phyloP scores from a whole-genome alignment of 371 early-diverging fungal genomes.

The Nosema muscidifuracis region DNA sequence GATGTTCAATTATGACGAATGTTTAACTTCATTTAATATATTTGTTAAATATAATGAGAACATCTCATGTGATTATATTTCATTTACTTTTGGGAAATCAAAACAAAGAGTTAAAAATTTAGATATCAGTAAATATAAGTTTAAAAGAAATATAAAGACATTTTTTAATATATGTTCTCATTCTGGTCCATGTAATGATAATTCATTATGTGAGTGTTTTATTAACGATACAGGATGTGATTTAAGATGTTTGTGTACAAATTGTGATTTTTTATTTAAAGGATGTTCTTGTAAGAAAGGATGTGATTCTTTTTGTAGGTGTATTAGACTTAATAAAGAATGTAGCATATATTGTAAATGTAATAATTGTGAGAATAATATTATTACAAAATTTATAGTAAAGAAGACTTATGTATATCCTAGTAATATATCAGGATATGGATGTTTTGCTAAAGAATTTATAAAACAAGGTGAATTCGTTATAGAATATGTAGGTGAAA shows the following conservation, averaged over 20 bases:
- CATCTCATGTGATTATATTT: constrained; percentile 3
- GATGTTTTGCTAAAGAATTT: constrained; percentile 66
- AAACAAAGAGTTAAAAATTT: too few relatives aligned
- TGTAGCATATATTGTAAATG: constrained; percentile 37
- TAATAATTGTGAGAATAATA: constrained; percentile 20
- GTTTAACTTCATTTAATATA: constrained; percentile 6
- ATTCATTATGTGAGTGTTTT: constrained; percentile 39
- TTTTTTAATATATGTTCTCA: constrained; percentile 45
- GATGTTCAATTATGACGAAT: constrained; percentile 3
- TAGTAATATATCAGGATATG: constrained; percentile 66
- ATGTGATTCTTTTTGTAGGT: constrained; percentile 30
- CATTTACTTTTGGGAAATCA: too few relatives aligned
- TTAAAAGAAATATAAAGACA: neutral
- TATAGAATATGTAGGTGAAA: constrained; percentile 77
- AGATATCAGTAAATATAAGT: too few relatives aligned
- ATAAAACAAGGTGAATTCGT: constrained; percentile 68
- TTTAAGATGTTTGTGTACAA: constrained; percentile 39
- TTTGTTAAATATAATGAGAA: neutral
- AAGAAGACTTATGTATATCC: constrained; percentile 15
- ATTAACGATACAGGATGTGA: constrained; percentile 41
- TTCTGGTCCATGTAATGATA: constrained; percentile 31
- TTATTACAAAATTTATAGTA: neutral
- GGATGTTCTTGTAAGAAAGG: constrained; percentile 10
- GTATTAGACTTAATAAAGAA: constrained; percentile 28
- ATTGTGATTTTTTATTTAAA: constrained; percentile 36